Base-by-base conservation (phyloP, 176 grass and related monocot species). In the Tuctoria greenei region DNA sequence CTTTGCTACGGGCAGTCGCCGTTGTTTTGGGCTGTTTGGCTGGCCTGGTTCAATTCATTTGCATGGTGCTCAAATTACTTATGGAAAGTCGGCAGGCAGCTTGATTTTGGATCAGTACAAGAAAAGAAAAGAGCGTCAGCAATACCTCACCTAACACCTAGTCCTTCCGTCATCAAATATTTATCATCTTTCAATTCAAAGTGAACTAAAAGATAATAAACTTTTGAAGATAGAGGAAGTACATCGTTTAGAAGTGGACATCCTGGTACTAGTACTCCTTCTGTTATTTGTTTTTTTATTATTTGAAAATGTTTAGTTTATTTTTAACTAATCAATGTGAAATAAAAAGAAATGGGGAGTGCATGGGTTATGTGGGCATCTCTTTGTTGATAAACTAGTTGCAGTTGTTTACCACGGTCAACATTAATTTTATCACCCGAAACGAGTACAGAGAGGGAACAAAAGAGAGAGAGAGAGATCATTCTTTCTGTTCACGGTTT, bases 401-500 rank as follows among this genome's bases (percentile, higher is more conserved):
- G 20, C 6, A 25, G 2, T 9, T 57, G 3, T 18, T 36, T 62
- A 18, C 9, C 0, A 0, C 7, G 1, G 56, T 59, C 10, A 17
- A 79, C 17, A 76, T 71, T 17, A 18, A 50, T 15, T 8, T 72
- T 84, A 46, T 54, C 38, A 40, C 52, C 35, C 65, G 36, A 24
- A 67, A 69, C 13, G 25, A 8, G 23, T 11, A 47, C 1, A 21
- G 39, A 8, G 8, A 75, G 42, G 41, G 31, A 63, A 16, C 11
- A 25, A 63, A 49, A n/a, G n/a, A n/a, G n/a, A n/a, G n/a, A 67
- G 12, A 8, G 63, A 16, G 46, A 46, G 57, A 67, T 80, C 57
- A 86, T n/a, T n/a, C n/a, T n/a, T 90, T 83, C 84, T 71, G n/a
- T 63, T 90, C 84, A 90, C 84, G 84, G 83, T 83, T 83, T 83